Conservation (phyloP, 164 flowering plant species). For the Protea cynaroides region DNA sequence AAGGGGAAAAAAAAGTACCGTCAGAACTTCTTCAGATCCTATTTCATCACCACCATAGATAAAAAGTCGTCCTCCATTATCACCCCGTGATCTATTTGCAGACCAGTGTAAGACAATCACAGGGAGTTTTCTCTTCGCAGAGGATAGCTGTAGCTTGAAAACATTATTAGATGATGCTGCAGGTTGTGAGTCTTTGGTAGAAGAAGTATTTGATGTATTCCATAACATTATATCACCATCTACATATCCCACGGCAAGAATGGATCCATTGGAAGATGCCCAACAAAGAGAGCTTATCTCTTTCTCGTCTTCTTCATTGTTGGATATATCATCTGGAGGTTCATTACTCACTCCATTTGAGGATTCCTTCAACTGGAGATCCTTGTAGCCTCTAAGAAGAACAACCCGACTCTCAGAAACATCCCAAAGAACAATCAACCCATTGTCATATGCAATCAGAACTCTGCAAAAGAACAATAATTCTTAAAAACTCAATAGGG, state of each 20-base stretch:
- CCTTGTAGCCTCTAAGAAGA: conserved; percentile 60
- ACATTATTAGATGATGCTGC: conserved; percentile 40
- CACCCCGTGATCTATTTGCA: conserved; percentile 27
- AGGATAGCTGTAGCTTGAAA: conserved; percentile 71
- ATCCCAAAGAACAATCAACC: conserved; percentile 82
- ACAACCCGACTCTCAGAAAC: conserved; percentile 44
- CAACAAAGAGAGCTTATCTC: conserved; percentile 90
- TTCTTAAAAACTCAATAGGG: neutral
- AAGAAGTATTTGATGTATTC: conserved; percentile 43
- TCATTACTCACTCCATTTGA: conserved; percentile 21
- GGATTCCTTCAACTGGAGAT: conserved; percentile 58
- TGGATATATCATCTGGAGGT: conserved; percentile 21
- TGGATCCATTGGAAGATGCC: conserved; percentile 80
- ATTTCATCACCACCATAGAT: conserved; percentile 92
- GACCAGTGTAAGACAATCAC: conserved; percentile 81
- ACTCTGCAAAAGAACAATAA: conserved; percentile 44
- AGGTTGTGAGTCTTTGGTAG: conserved; percentile 33
- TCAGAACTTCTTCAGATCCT: conserved; percentile 89
- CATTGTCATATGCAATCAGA: conserved; percentile 74
- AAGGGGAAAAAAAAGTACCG: conserved; percentile 35
- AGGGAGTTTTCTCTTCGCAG: conserved; percentile 75
- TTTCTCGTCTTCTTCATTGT: conserved; percentile 51
- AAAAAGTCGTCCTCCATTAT: conserved; percentile 55
- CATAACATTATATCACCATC: conserved; percentile 93
- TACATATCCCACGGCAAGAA: conserved; percentile 82